Evolutionary conservation across 305 asterid genomes (phyloP), one percentile per base, ranked within the genome.

Genomic region (Fraxinus angustifolia): DNA sequence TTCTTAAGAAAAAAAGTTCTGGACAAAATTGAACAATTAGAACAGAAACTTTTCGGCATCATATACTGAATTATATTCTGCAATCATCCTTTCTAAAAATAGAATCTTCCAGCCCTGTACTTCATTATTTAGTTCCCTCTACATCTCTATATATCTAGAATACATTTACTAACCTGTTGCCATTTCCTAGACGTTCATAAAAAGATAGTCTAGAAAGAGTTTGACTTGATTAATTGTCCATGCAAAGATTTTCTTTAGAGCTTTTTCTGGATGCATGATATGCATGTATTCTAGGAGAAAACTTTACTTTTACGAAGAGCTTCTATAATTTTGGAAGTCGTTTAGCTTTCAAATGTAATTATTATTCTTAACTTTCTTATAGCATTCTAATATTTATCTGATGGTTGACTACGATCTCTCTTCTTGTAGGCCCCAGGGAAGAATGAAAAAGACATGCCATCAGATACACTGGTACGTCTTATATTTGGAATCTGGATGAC

Each of bases 371-470:
- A 75, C 62, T 4, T 78, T 65, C 78, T 56, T 76, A 23, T 12
- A 4, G 42, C 45, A 12, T 80, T 77, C 45, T 73, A 36, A 72
- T 82, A 42, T 45, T 30, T 19, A 58, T 79, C 58, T 73, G 75
- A 67, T 50, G 74, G 42, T 78, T 84, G 56, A 68, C 76, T 71
- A 71, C 40, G 78, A 31, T 84, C 73, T 87, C 82, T 58, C 74
- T 36, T 67, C 85, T 77, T 84, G 85, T 83, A 95, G 99, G 96
- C 97, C 40, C 99, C 98, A 35, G 99, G 98, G 75, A 95, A 95
- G 87, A 94, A 83, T 87, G 99, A 95, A 84, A 95, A 95, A 83
- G 99, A 95, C 86, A 82, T 88, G 88, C 92, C 96, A 40, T 91
- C 98, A 70, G 97, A 94, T 86, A 83, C 97, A 74, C 86, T 91